A percentile compares a stretch with the other conserved stretches of the same genome.
Conservation (phyloP, 148 eudicot species). For the Arbutus unedo region DNA sequence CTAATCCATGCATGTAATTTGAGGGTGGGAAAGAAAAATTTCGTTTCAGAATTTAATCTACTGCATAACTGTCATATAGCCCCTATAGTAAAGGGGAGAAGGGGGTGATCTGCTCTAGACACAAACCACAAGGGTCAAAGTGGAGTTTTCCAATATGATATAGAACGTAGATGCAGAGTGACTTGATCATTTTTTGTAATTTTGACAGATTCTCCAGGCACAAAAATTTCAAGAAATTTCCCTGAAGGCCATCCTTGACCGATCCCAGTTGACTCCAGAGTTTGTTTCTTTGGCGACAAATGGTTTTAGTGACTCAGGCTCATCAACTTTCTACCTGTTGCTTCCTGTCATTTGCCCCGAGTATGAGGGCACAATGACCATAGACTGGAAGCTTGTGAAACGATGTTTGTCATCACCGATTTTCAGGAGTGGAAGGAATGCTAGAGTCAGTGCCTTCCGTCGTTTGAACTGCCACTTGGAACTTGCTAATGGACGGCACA, state of each 20-base stretch:
- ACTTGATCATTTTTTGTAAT: background rate
- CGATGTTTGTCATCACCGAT: constrained; percentile 87
- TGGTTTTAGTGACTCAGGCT: constrained; percentile 28
- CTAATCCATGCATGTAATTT: background rate
- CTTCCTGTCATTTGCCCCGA: constrained; percentile 60
- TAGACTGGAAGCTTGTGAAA: constrained; percentile 72
- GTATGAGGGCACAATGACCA: constrained; percentile 28
- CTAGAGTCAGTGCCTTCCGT: constrained; percentile 18
- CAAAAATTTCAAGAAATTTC: constrained; percentile 69
- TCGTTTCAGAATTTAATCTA: no score
- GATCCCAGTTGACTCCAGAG: constrained; percentile 54
- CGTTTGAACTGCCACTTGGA: constrained; percentile 32
- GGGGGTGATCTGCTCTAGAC: background rate
- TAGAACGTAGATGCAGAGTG: background rate
- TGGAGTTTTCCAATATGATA: background rate
- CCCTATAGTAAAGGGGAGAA: background rate
- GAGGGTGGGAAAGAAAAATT: background rate
- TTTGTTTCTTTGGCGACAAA: constrained; percentile 50
- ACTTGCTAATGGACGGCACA: constrained; percentile 74
- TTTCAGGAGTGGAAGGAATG: constrained; percentile 35
- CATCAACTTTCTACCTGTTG: constrained; percentile 64
- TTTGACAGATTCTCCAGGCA: constrained; percentile 64
- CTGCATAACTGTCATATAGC: no score
- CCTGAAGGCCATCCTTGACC: constrained; percentile 77
- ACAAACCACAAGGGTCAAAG: background rate